phyloP scores from a whole-genome alignment of 495 filamentous ascomycete genomes.

The Tuber borchii region DNA sequence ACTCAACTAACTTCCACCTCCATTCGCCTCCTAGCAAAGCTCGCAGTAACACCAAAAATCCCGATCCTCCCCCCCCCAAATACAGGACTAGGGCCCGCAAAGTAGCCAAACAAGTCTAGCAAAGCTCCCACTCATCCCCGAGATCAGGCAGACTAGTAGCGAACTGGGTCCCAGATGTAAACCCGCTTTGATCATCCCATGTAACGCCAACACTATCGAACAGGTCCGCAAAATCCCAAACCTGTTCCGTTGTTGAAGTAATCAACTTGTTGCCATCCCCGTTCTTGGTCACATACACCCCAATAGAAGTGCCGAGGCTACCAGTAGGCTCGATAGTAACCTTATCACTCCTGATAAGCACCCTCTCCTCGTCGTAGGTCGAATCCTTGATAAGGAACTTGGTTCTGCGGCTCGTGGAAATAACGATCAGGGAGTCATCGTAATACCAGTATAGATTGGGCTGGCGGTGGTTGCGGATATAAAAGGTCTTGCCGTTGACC shows the following conservation, averaged over 20 bases:
- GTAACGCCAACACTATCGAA: conserved; percentile 5
- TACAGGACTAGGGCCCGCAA: not conserved
- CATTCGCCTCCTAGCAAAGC: not conserved
- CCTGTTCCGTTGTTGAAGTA: not conserved
- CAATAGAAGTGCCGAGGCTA: not conserved
- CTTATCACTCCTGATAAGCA: conserved; percentile 11
- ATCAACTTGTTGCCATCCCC: not conserved
- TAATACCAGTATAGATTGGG: conserved; percentile 20
- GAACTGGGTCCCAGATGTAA: not conserved
- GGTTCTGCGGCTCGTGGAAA: conserved; percentile 7
- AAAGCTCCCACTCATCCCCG: conserved; percentile 16
- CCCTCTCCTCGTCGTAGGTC: not conserved
- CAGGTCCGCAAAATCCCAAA: not conserved
- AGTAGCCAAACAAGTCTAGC: not conserved
- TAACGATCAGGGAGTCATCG: not conserved
- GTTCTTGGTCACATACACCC: conserved; percentile 3
- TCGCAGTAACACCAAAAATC: not conserved
- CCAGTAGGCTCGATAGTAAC: not conserved
- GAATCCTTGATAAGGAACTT: conserved; percentile 16
- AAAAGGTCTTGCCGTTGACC: conserved; percentile 13
- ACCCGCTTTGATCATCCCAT: not conserved
- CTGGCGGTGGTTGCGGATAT: conserved; percentile 25
- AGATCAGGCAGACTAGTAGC: not conserved
- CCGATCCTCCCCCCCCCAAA: not conserved
- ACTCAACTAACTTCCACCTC: not conserved